Evolutionary conservation across 1,284 basidiomycete species (phyloP), one percentile per base, ranked within the genome.

Genomic region (Malassezia furfur): DNA sequence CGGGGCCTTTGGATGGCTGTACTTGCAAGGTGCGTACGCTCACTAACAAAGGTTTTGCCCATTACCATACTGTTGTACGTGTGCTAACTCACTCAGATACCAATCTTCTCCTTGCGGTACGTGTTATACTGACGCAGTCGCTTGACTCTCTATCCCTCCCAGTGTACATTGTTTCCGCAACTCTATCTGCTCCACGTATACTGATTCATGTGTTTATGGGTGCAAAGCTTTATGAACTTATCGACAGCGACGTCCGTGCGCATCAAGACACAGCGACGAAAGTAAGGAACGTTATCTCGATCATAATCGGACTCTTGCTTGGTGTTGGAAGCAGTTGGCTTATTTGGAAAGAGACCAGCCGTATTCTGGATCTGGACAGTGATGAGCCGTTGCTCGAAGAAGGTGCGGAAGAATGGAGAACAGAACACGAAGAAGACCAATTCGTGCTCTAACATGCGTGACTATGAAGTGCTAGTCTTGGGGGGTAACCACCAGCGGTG

Each of bases 161-260:
- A 5, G 59, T 64, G n/a, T 72, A 65, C 40, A 14, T 71, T 17
- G n/a, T 62, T 8, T 66, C 70, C 5, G 67, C 70, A 2, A 53
- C 61, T 10, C 31, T 62, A 11, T 68, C 67, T 40, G 66, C 68
- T 5, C 71, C 71, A 15, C 72, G 70, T 37, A 53, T 74, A n/a
- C 44, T 71, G 17, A 21, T 74, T 11, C 71, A 72, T 41, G 65
- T 72, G 28, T 74, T 65, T 49, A 38, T 72, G 44, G 70, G 71
- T 3, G 63, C 64, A 5, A 49, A 63, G 15, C 62, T 68, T 57
- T 71, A 60, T 40, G 54, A 67, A 46, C 51, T 72, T 2, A 65
- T 72, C 51, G 65, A 72, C 47, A 14, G 57, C 1, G 61, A 63
- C 38, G 50, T 61, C 14, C 50, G 67, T 0, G 57, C 54, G 2